These are phyloP conservation scores for Sanghuangporus sanghuang DNA, from an alignment of 1,284 basidiomycete species.

Conservation along the genomic window DNA sequence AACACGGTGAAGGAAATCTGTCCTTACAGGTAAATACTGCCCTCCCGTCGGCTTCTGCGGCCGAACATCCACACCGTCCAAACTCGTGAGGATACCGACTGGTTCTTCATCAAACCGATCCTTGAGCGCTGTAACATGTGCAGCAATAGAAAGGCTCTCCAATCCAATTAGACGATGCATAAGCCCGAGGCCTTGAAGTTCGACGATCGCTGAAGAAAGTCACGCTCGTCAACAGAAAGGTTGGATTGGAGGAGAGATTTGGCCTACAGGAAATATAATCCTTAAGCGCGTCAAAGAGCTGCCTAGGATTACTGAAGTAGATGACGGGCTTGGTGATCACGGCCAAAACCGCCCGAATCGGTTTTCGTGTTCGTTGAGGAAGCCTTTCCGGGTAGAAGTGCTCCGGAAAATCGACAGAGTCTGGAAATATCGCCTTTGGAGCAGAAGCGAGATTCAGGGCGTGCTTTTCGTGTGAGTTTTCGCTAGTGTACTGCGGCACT, in stretches of 20 bases:
- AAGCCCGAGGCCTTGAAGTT: no score
- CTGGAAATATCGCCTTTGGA: background rate
- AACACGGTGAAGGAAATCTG: background rate
- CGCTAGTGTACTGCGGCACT: no score
- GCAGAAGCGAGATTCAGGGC: no score
- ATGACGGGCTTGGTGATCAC: no score
- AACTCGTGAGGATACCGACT: background rate
- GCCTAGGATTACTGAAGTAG: no score
- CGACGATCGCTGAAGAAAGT: no score
- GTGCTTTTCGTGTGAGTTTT: no score
- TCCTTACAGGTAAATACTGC: background rate
- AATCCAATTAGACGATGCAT: background rate
- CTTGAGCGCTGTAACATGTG: background rate
- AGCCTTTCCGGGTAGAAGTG: background rate
- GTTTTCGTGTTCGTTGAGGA: background rate
- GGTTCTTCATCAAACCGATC: no score
- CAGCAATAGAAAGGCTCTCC: background rate
- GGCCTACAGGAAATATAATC: no score
- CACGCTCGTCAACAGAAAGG: no score
- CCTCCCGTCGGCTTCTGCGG: background rate
- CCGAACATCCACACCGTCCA: background rate
- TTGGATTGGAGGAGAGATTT: no score
- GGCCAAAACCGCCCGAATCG: background rate
- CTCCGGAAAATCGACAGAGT: background rate
- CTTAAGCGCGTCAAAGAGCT: no score